These are phyloP conservation scores for Russula sp. DNA, from an alignment of 768 basidiomycete species.

Conservation along the genomic window DNA sequence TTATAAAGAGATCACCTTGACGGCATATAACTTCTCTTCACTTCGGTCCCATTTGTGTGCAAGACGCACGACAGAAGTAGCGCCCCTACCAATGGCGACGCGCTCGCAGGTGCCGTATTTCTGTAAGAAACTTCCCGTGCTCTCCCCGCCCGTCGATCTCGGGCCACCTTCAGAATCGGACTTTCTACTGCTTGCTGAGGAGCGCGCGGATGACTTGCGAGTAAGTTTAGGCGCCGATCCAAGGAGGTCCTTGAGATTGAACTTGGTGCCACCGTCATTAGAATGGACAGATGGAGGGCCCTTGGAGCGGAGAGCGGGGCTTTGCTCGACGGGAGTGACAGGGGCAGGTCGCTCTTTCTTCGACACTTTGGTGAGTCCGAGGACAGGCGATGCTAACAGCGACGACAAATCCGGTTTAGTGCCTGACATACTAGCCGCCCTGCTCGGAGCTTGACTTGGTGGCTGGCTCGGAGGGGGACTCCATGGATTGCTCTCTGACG, in stretches of 20 bases:
- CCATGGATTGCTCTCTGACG: constrained; percentile 53
- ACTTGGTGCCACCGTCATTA: constrained; percentile 59
- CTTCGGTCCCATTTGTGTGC: constrained; percentile 98
- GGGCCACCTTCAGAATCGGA: constrained; percentile 59
- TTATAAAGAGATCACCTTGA: constrained; percentile 63
- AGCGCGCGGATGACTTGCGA: constrained; percentile 66
- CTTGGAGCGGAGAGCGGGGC: constrained; percentile 25
- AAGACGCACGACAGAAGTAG: constrained; percentile 93
- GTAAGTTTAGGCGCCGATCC: constrained; percentile 66
- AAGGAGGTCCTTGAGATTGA: constrained; percentile 81
- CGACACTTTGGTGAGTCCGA: constrained; percentile 10
- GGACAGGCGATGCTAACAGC: constrained; percentile 2
- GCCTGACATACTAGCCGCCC: constrained; percentile 33
- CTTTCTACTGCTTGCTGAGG: constrained; percentile 54
- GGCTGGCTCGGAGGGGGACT: constrained; percentile 56
- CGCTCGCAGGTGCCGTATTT: constrained; percentile 98
- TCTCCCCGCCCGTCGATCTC: constrained; percentile 45
- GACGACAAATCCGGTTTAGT: constrained; percentile 21
- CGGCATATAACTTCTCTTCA: constrained; percentile 95
- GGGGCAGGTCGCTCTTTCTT: constrained; percentile 9
- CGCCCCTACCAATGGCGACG: constrained; percentile 95
- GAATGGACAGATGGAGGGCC: constrained; percentile 44
- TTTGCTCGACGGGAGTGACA: constrained; percentile 13
- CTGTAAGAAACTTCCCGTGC: constrained; percentile 56
- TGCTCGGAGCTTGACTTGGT: constrained; percentile 41